Percentiles rank a stretch among this genome's conserved stretches.
These are phyloP conservation scores for Mucor indicus DNA, from an alignment of 371 early-diverging fungal species.

Conservation along the genomic window DNA sequence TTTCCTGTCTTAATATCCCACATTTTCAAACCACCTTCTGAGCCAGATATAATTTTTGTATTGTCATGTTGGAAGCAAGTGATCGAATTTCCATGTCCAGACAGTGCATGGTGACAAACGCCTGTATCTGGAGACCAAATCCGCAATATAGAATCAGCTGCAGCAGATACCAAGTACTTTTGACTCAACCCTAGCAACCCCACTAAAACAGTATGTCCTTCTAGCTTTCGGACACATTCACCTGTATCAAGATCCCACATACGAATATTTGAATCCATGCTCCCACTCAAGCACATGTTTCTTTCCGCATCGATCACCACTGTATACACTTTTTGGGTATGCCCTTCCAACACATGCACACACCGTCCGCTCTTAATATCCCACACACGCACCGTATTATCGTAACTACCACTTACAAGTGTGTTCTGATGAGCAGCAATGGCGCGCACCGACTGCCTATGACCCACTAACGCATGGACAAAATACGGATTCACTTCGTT, in stretches of 20 bases:
- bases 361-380: slow-evolving; percentile 69
- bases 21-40: slow-evolving; percentile 88
- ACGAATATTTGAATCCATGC: slow-evolving; percentile 91
- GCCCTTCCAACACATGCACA: slow-evolving; percentile 75
- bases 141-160: slow-evolving; percentile 92
- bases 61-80: slow-evolving; percentile 94
- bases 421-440: slow-evolving; percentile 81
- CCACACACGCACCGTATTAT: slow-evolving; percentile 93
- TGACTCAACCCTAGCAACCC: slow-evolving; percentile 87
- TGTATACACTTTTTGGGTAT: slow-evolving; percentile 89
- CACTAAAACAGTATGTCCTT: slow-evolving; percentile 90
- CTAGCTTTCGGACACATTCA: slow-evolving; percentile 51
- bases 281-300: slow-evolving; percentile 83
- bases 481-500: slow-evolving; percentile 54
- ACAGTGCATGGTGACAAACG: slow-evolving; percentile 64
- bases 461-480: slow-evolving; percentile 75
- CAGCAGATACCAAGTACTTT: slow-evolving; percentile 87
- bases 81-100: slow-evolving; percentile 79
- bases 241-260: slow-evolving; percentile 93
- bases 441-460: slow-evolving; percentile 89
- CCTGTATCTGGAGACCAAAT: slow-evolving; percentile 90
- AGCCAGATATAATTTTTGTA: slow-evolving; percentile 86
- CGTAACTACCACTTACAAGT: slow-evolving; percentile 93
- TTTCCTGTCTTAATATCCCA: slow-evolving; percentile 88
- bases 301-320: slow-evolving; percentile 79